Conservation (phyloP, 495 filamentous ascomycete species). For the Penicillium fimorum region DNA sequence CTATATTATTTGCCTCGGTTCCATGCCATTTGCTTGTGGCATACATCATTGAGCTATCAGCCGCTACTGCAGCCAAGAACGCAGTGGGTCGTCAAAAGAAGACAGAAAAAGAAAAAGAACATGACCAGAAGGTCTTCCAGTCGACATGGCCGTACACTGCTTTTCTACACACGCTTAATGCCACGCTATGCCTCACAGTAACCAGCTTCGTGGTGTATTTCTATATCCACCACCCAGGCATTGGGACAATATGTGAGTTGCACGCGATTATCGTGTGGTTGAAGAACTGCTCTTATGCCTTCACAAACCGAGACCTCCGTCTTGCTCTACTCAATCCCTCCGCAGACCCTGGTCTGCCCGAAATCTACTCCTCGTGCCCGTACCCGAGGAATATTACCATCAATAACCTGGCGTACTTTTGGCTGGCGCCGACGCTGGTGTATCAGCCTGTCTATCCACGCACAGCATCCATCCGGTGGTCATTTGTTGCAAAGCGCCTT, state of each 20-base stretch:
- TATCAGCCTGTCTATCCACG: constrained; percentile 97
- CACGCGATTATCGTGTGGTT: constrained; percentile 96
- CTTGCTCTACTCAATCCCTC: constrained; percentile 76
- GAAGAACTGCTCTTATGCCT: constrained; percentile 91
- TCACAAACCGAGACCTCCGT: constrained; percentile 93
- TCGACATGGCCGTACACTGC: constrained; percentile 77
- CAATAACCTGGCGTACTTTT: constrained; percentile 85
- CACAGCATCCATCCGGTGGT: constrained; percentile 71
- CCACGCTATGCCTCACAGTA: constrained; percentile 72
- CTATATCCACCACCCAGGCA: constrained; percentile 85
- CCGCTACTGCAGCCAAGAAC: constrained; percentile 69
- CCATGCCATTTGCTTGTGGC: constrained; percentile 88
- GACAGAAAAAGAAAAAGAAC: constrained; percentile 53
- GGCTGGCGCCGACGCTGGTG: constrained; percentile 93
- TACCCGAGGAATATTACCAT: constrained; percentile 90
- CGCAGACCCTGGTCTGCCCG: constrained; percentile 60
- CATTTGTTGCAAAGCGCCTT: constrained; percentile 79
- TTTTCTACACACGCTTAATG: constrained; percentile 75
- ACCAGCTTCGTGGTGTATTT: constrained; percentile 87
- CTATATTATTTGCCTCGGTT: constrained; percentile 76
- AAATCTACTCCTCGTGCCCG: constrained; percentile 76
- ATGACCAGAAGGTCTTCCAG: constrained; percentile 53
- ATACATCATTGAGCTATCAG: constrained; percentile 79
- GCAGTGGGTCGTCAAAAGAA: constrained; percentile 63
- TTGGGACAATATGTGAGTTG: constrained; percentile 85